Percentiles rank a stretch among this genome's conserved stretches.
These are phyloP conservation scores for Brassica carinata DNA, from an alignment of 345 rosid genomes.

Conservation along the genomic window DNA sequence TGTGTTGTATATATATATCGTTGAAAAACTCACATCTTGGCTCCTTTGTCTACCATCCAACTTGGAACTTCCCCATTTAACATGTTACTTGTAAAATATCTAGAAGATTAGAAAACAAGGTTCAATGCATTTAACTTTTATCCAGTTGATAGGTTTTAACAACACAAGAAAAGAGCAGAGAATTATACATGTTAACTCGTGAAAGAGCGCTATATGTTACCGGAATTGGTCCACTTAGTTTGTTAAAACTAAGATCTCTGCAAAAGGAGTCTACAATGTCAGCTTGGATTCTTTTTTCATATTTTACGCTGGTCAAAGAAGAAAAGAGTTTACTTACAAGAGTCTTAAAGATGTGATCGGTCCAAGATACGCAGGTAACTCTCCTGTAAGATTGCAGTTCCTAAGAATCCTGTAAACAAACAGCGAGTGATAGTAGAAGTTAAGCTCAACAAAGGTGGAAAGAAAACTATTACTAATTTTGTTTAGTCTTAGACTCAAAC, in stretches of 20 bases:
- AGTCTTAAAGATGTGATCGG: conserved; percentile 1
- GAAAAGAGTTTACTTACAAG: conserved; percentile 46
- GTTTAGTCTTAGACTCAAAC: neutral
- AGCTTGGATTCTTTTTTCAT: neutral
- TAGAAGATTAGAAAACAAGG: conserved; percentile 26
- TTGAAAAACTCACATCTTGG: conserved; percentile 45
- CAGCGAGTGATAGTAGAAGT: neutral
- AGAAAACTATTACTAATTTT: neutral
- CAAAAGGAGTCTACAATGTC: conserved; percentile 20
- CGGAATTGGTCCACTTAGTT: conserved; percentile 57
- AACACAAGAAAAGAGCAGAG: conserved; percentile 1
- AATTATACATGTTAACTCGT: conserved; percentile 29
- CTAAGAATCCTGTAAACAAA: conserved; percentile 51
- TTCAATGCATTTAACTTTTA: neutral
- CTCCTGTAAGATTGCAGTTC: conserved; percentile 56
- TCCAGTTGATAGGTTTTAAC: neutral
- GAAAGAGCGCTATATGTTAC: neutral
- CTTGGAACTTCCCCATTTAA: conserved; percentile 56
- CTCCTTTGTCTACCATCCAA: conserved; percentile 49
- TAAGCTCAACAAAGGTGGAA: neutral
- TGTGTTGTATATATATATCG: neutral
- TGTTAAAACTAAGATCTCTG: conserved; percentile 73
- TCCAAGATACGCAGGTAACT: conserved; percentile 50
- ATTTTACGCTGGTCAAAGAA: neutral
- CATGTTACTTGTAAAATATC: conserved; percentile 47